Evolutionary conservation across 108 stramenopile species (phyloP).

Genomic region (Stephanodiscus triporus): DNA sequence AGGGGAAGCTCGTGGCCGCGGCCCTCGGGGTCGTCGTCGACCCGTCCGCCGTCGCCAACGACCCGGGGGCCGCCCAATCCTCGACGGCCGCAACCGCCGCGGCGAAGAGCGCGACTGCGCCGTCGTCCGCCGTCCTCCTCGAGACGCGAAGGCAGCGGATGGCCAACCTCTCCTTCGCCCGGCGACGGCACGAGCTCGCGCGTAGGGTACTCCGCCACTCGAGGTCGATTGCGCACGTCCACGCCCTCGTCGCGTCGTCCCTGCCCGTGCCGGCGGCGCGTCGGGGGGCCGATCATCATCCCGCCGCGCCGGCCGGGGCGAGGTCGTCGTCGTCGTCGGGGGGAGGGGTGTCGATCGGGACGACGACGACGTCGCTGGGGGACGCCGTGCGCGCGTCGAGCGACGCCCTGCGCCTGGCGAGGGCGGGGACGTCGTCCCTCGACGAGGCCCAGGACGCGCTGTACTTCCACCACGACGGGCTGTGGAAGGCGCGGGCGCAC

Average conservation of each 20-base stretch:
- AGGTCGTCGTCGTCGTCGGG: constrained; percentile 5
- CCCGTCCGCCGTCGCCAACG: not conserved
- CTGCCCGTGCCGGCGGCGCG: no score
- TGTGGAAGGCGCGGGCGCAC: constrained; percentile 62
- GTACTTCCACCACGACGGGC: constrained; percentile 83
- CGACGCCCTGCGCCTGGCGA: constrained; percentile 70
- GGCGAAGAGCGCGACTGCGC: constrained; percentile 3
- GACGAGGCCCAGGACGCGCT: constrained; percentile 90
- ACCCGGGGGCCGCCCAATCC: no score
- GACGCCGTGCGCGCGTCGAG: constrained; percentile 52
- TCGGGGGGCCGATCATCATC: no score
- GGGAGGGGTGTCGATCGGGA: not conserved
- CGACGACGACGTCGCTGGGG: constrained; percentile 20
- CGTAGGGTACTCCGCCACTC: constrained; percentile 69
- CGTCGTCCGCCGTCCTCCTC: constrained; percentile 10
- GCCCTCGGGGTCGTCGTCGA: constrained; percentile 8
- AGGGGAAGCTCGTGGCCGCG: constrained; percentile 4
- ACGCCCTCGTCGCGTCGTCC: constrained; percentile 68
- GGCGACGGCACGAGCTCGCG: constrained; percentile 84
- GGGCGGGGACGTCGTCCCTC: constrained; percentile 65
- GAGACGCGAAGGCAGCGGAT: constrained; percentile 61
- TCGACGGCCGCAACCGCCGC: constrained; percentile 8
- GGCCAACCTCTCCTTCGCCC: constrained; percentile 83
- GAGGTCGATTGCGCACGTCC: constrained; percentile 66
- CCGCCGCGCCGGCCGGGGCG: no score